A percentile compares a stretch with the other conserved stretches of the same genome.
phyloP scores from a whole-genome alignment of 257 asterid species.

The Solanum gracilifrons region DNA sequence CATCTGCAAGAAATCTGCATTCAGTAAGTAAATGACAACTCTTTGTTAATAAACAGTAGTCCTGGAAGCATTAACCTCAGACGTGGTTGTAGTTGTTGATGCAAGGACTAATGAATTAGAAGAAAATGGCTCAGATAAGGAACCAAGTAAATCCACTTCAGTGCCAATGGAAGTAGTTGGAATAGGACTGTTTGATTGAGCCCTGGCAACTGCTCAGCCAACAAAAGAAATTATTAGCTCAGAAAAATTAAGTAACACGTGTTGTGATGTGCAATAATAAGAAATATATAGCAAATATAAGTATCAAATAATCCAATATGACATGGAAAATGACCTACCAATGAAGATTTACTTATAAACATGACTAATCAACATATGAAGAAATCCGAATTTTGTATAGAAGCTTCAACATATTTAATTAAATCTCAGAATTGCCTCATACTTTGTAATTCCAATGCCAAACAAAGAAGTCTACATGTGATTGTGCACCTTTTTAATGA shows the following conservation, averaged over 20 bases:
- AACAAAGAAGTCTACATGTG: not conserved
- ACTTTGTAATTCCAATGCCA: not conserved
- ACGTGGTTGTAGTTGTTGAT: conserved; percentile 27
- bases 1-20: conserved; percentile 34
- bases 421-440: not conserved
- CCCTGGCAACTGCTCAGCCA: conserved; percentile 32
- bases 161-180: conserved; percentile 27
- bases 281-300: not conserved
- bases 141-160: conserved; percentile 70
- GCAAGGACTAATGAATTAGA: conserved; percentile 62
- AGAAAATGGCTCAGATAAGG: conserved; percentile 53
- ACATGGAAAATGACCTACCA: not conserved
- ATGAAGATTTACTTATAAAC: not conserved
- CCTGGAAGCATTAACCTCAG: conserved; percentile 38
- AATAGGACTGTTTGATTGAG: conserved; percentile 28
- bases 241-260: not conserved
- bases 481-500: not conserved
- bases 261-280: not conserved
- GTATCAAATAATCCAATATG: not conserved
- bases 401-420: not conserved
- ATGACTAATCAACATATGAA: not conserved
- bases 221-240: not conserved
- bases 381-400: not conserved
- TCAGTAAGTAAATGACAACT: not conserved
- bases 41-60: conserved; percentile 9